Conservation (phyloP, 148 eudicot genomes). For the Hydrangea macrophylla region DNA sequence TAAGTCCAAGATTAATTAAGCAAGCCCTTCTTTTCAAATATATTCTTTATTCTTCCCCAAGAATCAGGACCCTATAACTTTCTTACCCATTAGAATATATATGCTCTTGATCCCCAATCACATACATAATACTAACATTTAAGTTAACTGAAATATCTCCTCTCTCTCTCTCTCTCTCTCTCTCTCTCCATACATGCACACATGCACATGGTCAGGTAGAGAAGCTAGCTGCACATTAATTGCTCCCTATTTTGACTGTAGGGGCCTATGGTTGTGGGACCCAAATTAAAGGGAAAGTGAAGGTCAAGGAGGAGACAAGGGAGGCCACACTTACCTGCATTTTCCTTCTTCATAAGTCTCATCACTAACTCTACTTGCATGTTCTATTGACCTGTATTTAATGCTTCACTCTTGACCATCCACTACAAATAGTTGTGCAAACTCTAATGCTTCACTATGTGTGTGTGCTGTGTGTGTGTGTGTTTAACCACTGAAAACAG, state of each 20-base stretch:
- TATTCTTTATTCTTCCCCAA: background rate
- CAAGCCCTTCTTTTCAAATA: background rate
- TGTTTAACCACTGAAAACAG: background rate
- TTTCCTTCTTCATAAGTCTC: background rate
- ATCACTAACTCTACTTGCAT: background rate
- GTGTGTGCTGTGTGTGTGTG: no score
- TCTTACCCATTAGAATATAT: no score
- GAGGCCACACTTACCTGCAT: background rate
- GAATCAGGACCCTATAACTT: no score
- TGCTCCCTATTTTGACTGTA: background rate
- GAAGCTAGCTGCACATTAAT: no score
- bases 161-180: no score
- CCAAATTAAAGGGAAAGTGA: background rate
- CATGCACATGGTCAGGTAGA: no score
- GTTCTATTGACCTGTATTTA: background rate
- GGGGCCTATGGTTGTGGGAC: background rate
- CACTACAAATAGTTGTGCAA: background rate
- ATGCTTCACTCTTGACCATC: background rate
- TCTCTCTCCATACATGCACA: no score
- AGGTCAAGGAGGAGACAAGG: background rate
- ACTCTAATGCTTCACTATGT: background rate
- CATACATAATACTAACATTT: no score
- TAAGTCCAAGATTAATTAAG: background rate
- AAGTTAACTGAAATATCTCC: no score
- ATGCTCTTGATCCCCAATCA: no score